Percentiles rank a stretch among this genome's conserved stretches.
Conservation (phyloP, 192 early-diverging fungal species). For the Funneliformis mosseae region DNA sequence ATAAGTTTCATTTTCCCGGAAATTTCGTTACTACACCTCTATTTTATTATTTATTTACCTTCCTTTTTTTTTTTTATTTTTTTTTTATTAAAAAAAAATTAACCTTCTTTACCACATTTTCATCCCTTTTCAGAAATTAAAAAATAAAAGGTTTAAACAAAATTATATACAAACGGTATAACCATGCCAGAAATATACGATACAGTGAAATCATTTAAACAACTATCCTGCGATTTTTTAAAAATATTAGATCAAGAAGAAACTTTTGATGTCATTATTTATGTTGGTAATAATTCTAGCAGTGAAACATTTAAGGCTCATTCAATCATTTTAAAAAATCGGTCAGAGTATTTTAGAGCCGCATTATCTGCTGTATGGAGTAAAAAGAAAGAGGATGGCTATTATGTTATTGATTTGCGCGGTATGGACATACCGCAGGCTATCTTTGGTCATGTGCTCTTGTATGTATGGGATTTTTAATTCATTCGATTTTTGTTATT, state of each 20-base stretch:
- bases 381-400: slow-evolving; percentile 21
- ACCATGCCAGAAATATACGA: slow-evolving; percentile 16
- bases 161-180: neutral
- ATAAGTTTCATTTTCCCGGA: neutral
- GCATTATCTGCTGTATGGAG: slow-evolving; percentile 14
- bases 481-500: too few relatives aligned
- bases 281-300: neutral
- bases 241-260: slow-evolving; percentile 26
- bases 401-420: slow-evolving; percentile 16
- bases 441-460: slow-evolving; percentile 1
- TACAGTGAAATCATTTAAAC: slow-evolving; percentile 15
- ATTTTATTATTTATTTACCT: neutral
- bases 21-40: neutral
- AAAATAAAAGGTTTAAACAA: neutral
- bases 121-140: neutral
- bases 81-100: neutral
- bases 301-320: slow-evolving; percentile 7
- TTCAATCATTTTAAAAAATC: slow-evolving; percentile 24
- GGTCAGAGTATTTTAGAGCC: slow-evolving; percentile 24
- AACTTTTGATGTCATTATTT: slow-evolving; percentile 12
- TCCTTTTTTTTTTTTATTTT: neutral
- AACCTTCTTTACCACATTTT: neutral
- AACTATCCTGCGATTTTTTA: slow-evolving; percentile 1
- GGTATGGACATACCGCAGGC: neutral
- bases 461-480: neutral